Evolutionary conservation across 176 grass and related monocot genomes (phyloP), one percentile per base, ranked within the genome.

Genomic region (Zoysia japonica): DNA sequence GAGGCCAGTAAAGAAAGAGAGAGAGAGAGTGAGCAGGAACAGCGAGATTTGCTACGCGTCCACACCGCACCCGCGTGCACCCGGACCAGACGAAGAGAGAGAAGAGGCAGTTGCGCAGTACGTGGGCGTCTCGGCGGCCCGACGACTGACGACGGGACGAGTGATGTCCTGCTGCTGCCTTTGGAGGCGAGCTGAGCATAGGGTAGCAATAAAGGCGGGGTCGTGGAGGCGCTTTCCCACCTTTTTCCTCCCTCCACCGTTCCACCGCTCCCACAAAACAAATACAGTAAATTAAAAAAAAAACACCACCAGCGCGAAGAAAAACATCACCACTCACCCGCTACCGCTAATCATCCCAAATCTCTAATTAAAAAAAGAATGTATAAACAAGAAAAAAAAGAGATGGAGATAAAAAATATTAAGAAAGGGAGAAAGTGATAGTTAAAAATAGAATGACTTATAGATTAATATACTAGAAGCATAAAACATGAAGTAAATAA

Each of bases 31-130:
- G 70, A 76, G 70, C 75, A n/a, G 54, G 37, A 78, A 78, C 28
- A 28, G 28, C 43, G 42, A 1, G 9, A 81, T 82, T 89, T 85
- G 82, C 72, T 85, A 85, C 71, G 71, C 43, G 81, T 70, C 80
- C 87, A 71, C 75, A 19, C 43, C 65, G 72, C 59, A 35, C 19
- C 19, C 57, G 35, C 59, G 56, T 59, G 56, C 56, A 20, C 56
- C 2, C 6, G 36, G 28, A 38, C 28, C 28, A 0, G 28, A 28
- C 28, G 28, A 0, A 19, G 16, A 56, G 55, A 19, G 17, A 55
- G 8, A 6, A 57, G 55, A 57, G 55, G 19, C 17, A 8, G 1
- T 0, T n/a, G 73, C 36, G 56, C 73, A 47, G 57, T 77, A 19
- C 3, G 36, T 12, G 57, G 62, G 43, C 3, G 36, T 12, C 57